Evolutionary conservation across 371 early-diverging fungal species (phyloP).

Genomic region (Dichotomocladium elegans): DNA sequence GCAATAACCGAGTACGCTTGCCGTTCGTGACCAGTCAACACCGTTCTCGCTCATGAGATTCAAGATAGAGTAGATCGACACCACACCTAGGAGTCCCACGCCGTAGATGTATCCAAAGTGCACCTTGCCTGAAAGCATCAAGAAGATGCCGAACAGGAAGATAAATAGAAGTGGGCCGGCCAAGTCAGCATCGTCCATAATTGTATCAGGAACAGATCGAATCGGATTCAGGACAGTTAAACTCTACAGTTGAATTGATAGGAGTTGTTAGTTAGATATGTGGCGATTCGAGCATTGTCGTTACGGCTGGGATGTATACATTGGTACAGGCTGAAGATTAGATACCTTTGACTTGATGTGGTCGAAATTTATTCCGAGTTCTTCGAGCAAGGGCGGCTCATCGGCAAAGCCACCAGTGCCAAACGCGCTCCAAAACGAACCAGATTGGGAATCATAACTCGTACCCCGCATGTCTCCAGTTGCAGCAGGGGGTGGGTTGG

Average conservation of each 20-base stretch:
- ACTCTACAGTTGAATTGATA: conserved; percentile 59
- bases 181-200: conserved; percentile 94
- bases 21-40: conserved; percentile 83
- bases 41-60: conserved; percentile 93
- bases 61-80: conserved; percentile 81
- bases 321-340: too few relatives aligned
- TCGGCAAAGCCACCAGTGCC: conserved; percentile 82
- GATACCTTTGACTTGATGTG: conserved; percentile 74
- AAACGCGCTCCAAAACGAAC: conserved; percentile 47
- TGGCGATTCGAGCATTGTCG: too few relatives aligned
- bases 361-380: conserved; percentile 86
- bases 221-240: conserved; percentile 90
- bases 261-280: conserved; percentile 43
- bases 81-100: conserved; percentile 86
- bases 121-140: conserved; percentile 83
- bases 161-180: conserved; percentile 93
- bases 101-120: conserved; percentile 98
- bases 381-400: conserved; percentile 86
- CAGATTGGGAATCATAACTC: conserved; percentile 67
- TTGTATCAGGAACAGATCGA: conserved; percentile 78
- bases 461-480: conserved; percentile 50
- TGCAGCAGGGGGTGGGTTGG: conserved; percentile 23
- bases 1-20: conserved; percentile 96
- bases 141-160: conserved; percentile 84
- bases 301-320: too few relatives aligned